Base-by-base conservation (phyloP, 2,329 filamentous ascomycete genomes). In the Nigrospora sphaerica region DNA sequence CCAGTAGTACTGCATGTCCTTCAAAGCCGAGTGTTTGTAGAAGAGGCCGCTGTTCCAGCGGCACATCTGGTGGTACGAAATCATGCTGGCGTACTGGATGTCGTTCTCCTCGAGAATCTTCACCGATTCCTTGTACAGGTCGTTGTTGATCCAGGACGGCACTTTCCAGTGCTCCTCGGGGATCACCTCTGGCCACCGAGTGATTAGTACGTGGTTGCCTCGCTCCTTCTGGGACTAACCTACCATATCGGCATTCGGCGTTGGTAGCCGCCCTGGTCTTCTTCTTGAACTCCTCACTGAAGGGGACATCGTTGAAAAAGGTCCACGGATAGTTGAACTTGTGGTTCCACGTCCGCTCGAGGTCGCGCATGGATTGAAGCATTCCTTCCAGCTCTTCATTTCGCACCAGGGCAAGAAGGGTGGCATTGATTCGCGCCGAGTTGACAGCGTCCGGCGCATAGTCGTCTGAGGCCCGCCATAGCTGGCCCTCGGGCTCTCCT, bases 311-410 rank as follows among this genome's bases (percentile, higher is more conserved):
- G 69, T 98, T 98, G 77, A 98, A 95, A 66, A 98, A 98, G 10
- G 90, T 96, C 89, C 93, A 98, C 0, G 93, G 93, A 63, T 98
- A 98, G 73, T 98, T 98, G 80, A 97, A 98, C 63, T 98, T 98
- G 74, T 81, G 75, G 62, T 98, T 98, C 90, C 91, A 98, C 1
- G 92, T 97, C 54, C 86, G 74, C 70, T 98, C 93, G 49, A 98
- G 76, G 61, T 98, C 92, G 46, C 70, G 69, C 88, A 98, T 98
- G 23, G 90, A 89, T 62, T 85, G 80, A 23, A 97, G 73, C 74
- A 98, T 86, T 40, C 85, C 87, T 18, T 81, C 70, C 28, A 96
- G 71, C 72, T 98, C 93, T 62, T 88, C 83, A 61, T 98, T 98
- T 51, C 93, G 85, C 46, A 98, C 93, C 34, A 98, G 79, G 18